Base-by-base conservation (phyloP, 495 filamentous ascomycete species). In the Xylaria cubensis region DNA sequence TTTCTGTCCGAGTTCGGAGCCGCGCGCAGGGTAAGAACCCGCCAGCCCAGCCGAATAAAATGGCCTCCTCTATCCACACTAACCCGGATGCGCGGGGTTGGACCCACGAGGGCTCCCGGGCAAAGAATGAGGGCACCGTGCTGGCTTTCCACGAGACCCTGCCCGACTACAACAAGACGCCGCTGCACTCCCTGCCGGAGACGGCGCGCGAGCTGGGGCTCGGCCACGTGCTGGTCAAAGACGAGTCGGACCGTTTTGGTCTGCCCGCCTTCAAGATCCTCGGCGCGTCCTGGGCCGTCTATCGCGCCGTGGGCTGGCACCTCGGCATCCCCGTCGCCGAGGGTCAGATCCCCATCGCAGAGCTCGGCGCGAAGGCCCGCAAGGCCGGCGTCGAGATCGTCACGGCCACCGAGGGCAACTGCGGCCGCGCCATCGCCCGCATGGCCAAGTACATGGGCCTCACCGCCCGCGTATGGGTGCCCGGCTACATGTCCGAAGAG, bases 211-310 rank as follows among this genome's bases (percentile, higher is more conserved):
- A 88, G 26, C 81, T 92, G 0, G 86, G 87, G 0, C 78, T 92
- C 9, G 81, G 80, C 2, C 76, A 84, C 21, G 82, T 92, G 39
- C 81, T 87, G 48, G 76, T 90, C 62, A 90, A 91, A 73, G 86
- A 89, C 73, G 87, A 90, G 68, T 87, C 84, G 46, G 78, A 82
- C 70, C 81, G 87, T 13, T 85, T 88, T 69, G 85, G 89, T 0
- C 84, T 94, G 0, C 90, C 91, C 0, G 84, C 90, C 0, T 93
- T 92, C 82, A 94, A 94, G 77, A 90, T 92, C 46, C 84, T 92
- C 0, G 92, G 92, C n/a, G 91, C 91, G 4, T 89, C 89, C 39
- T 94, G 90, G 90, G 90, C 86, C 2, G 84, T 86, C 53, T 89
- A 88, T 70, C 86, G 86, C 39, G 86, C 89, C 6, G 67, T 92